These are phyloP conservation scores for Phytophthora fragariae DNA, from an alignment of 352 stramenopile species.

Conservation along the genomic window DNA sequence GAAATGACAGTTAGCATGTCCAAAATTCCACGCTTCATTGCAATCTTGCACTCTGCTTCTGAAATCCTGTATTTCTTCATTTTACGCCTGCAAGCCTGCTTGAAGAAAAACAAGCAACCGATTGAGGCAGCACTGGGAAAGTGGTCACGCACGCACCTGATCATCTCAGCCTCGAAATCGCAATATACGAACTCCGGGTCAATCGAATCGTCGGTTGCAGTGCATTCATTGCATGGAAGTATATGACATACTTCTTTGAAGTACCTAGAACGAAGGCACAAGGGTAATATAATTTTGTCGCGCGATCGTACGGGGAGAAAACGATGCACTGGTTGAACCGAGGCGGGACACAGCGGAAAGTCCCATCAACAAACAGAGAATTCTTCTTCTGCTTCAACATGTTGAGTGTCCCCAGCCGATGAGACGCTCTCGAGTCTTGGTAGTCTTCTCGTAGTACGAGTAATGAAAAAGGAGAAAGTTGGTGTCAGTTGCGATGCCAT, in stretches of 20 bases:
- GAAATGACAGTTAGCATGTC: conserved; percentile 17
- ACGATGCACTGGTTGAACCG: conserved; percentile 12
- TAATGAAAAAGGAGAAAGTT: background rate
- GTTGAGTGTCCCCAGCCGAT: background rate
- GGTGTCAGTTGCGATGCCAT: background rate
- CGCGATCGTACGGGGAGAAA: conserved; percentile 5
- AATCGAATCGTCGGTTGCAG: background rate
- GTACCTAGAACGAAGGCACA: conserved; percentile 5
- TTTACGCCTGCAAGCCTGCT: conserved; percentile 1
- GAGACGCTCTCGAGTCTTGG: background rate
- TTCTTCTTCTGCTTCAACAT: conserved; percentile 7
- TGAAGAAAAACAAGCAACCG: conserved; percentile 16
- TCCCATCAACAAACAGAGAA: conserved; percentile 8
- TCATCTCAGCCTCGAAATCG: conserved; percentile 18
- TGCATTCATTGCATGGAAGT: conserved; percentile 5
- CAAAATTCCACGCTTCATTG: background rate
- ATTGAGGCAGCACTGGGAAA: conserved; percentile 3
- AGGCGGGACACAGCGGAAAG: conserved; percentile 1
- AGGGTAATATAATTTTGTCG: background rate
- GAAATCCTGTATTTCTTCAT: conserved; percentile 11
- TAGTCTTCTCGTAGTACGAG: background rate
- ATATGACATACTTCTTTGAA: conserved; percentile 7
- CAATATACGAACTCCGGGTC: conserved; percentile 8
- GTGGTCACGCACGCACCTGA: background rate
- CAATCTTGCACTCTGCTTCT: background rate